phyloP scores from a whole-genome alignment of 306 rosid species.

The Trifolium fragiferum region DNA sequence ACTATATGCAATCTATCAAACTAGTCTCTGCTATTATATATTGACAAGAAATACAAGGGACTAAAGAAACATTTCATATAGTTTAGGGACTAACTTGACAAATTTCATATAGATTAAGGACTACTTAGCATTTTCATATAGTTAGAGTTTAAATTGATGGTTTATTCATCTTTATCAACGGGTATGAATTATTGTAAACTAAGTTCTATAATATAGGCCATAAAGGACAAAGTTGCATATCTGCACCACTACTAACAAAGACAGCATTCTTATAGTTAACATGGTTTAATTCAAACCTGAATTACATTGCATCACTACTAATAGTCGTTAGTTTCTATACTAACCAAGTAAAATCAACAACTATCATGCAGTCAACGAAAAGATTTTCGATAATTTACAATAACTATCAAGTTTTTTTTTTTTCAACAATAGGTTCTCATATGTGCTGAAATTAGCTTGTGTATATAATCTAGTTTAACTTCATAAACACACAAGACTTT shows the following conservation, averaged over 20 bases:
- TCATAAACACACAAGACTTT: background rate
- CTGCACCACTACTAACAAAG: constrained; percentile 3
- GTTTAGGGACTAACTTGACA: too few relatives aligned
- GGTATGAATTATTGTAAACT: constrained; percentile 6
- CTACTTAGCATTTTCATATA: too few relatives aligned
- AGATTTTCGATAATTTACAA: background rate
- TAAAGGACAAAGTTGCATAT: background rate
- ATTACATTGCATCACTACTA: too few relatives aligned
- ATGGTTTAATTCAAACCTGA: background rate
- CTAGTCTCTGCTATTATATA: too few relatives aligned
- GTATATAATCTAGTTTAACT: background rate
- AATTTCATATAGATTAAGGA: too few relatives aligned
- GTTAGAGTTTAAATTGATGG: too few relatives aligned
- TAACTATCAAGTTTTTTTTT: background rate
- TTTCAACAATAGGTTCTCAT: background rate
- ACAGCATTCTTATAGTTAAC: background rate
- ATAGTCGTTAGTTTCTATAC: background rate
- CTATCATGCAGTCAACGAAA: background rate
- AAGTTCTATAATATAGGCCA: background rate
- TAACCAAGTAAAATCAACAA: constrained; percentile 16
- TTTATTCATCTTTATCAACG: background rate
- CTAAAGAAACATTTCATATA: too few relatives aligned
- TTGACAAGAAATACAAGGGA: too few relatives aligned
- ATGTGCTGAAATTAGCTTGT: background rate
- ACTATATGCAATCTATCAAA: too few relatives aligned